Base-by-base conservation (phyloP, 2,329 filamentous ascomycete genomes). In the Diaporthe citrichinensis region DNA sequence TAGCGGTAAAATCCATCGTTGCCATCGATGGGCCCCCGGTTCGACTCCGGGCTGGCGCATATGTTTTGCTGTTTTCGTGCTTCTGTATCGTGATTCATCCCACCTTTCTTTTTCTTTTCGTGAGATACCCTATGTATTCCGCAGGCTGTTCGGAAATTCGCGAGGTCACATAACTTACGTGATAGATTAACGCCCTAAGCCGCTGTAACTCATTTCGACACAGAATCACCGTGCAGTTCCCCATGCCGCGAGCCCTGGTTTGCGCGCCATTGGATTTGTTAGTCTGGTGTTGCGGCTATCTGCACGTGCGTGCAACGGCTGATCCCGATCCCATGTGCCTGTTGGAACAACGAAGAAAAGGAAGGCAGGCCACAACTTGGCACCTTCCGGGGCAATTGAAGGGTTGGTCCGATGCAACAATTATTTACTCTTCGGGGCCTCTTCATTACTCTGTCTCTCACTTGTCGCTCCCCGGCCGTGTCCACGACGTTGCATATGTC, bases 1-100 rank as follows among this genome's bases (percentile, higher is more conserved):
- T 86, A 86, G 84, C 85, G 85, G 84, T 86, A 86, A 85, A 85
- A 86, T 86, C 83, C 84, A 84, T 86, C 85, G 84, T 86, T 86
- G 84, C 85, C 85, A 86, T 86, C 84, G 85, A 86, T 84, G 84
- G 83, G 85, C 84, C 84, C 85, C 85, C 84, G 80, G 85, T 86
- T 86, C 84, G 84, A 85, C 85, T 86, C 84, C 79, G 59, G 59
- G 59, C 59, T 62, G 59, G 39, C 59, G 23, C 59, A 62, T 3
- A 28, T 1, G 3, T 61, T 44, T 62, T 62, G 58, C 36, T 25
- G 8, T 25, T 39, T 59, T 39, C 12, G 4, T 7, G 5, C 4
- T 15, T n/a, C 4, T 25, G 7, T 17, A 15, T 3, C 3, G 10
- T 6, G 3, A 6, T 15, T n/a, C 8, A 23, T 23, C 6, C 5